Evolutionary conservation across 768 basidiomycete species (phyloP).

Genomic region (Peribolospora kevripleyi): DNA sequence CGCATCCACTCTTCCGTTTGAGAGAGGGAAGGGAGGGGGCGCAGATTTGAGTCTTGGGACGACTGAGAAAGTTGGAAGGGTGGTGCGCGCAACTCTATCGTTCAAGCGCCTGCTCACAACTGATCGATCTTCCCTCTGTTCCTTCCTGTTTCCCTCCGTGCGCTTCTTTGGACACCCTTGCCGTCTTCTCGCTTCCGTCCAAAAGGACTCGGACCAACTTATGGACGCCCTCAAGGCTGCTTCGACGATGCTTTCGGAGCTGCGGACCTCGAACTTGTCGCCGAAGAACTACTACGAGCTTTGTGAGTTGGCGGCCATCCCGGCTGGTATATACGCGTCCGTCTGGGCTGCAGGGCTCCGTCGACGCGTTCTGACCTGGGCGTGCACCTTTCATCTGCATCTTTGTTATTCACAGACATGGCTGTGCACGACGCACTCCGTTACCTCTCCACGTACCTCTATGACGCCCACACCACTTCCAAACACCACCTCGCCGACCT

Average conservation of each 20-base stretch:
- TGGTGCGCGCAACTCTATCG: background rate
- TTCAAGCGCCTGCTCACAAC: background rate
- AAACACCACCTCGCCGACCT: slow-evolving; percentile 92
- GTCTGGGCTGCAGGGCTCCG: background rate
- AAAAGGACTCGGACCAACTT: slow-evolving; percentile 73
- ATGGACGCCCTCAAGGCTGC: slow-evolving; percentile 98
- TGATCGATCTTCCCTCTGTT: background rate
- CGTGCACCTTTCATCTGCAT: background rate
- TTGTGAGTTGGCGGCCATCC: slow-evolving; percentile 29
- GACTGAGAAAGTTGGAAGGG: background rate
- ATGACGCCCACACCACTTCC: slow-evolving; percentile 74
- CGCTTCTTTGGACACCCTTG: too few species aligned
- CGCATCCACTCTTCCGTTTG: background rate
- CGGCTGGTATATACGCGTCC: background rate
- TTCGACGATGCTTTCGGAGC: slow-evolving; percentile 87
- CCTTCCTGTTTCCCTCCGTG: background rate
- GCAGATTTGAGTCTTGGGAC: too few species aligned
- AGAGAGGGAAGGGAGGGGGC: too few species aligned
- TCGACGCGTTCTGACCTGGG: background rate
- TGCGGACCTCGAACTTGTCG: slow-evolving; percentile 73
- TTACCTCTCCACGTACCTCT: slow-evolving; percentile 84
- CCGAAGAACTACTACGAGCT: slow-evolving; percentile 98
- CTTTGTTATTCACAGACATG: slow-evolving; percentile 41
- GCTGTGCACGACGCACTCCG: slow-evolving; percentile 91
- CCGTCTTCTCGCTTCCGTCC: background rate